A percentile compares a stretch with the other conserved stretches of the same genome.
Conservation (phyloP, 257 asterid genomes). For the Nicotiana undulata region DNA sequence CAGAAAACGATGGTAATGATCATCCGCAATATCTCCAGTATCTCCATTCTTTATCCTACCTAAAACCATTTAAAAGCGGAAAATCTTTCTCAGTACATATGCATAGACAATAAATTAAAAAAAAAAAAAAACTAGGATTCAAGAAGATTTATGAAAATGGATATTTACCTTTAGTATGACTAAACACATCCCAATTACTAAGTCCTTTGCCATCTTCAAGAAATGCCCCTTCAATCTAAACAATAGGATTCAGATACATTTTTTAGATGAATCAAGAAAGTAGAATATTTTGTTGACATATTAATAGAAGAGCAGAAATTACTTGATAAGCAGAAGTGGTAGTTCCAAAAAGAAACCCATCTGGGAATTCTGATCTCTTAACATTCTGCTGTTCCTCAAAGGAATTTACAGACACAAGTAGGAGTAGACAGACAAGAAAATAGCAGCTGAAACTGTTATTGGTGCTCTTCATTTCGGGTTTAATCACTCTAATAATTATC, state of each 20-base stretch:
- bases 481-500: not conserved
- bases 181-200: slow-evolving; percentile 75
- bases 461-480: not conserved
- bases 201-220: slow-evolving; percentile 58
- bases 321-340: slow-evolving; percentile 75
- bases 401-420: slow-evolving; percentile 9
- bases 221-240: slow-evolving; percentile 71
- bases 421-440: not conserved
- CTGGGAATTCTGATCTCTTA: slow-evolving; percentile 48
- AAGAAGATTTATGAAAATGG: not conserved
- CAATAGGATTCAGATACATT: not conserved
- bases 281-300: not conserved
- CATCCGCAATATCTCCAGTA: slow-evolving; percentile 58
- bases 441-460: not conserved
- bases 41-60: slow-evolving; percentile 48
- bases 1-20: slow-evolving; percentile 76
- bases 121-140: not conserved
- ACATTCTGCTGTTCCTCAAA: slow-evolving; percentile 6
- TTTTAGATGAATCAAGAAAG: not conserved
- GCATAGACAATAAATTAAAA: not conserved
- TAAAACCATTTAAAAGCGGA: slow-evolving; percentile 5
- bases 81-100: not conserved
- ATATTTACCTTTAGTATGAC: slow-evolving; percentile 30
- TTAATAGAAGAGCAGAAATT: not conserved
- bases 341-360: slow-evolving; percentile 69